Percentiles rank a stretch among this genome's conserved stretches.
phyloP scores from a whole-genome alignment of 495 filamentous ascomycete genomes.

The Xanthoparmelia taractica region DNA sequence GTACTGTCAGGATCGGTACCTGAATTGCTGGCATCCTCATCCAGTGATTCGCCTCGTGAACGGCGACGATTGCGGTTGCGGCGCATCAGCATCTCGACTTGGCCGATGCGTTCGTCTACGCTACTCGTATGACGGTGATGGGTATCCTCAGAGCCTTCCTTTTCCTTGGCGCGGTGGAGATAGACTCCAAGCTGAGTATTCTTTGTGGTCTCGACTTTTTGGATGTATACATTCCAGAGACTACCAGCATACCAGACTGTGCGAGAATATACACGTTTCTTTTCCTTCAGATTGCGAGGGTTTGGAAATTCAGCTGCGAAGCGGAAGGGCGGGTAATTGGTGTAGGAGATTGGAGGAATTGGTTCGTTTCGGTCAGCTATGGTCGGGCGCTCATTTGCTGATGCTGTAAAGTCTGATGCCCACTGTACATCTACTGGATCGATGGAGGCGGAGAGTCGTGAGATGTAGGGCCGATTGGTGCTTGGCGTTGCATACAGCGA shows the following conservation, averaged over 20 bases:
- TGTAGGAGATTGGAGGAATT: conserved; percentile 38
- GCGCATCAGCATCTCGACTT: conserved; percentile 42
- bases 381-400: conserved; percentile 31
- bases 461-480: conserved; percentile 27
- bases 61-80: conserved; percentile 30
- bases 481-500: conserved; percentile 30
- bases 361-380: conserved; percentile 30
- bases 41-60: conserved; percentile 22
- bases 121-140: conserved; percentile 27
- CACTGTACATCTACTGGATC: conserved; percentile 44
- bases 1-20: conserved; percentile 35
- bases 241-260: conserved; percentile 57
- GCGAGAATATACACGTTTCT: conserved; percentile 52
- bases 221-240: conserved; percentile 57
- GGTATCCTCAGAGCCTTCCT: conserved; percentile 41
- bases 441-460: conserved; percentile 37
- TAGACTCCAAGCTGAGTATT: conserved; percentile 53
- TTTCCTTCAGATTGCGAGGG: conserved; percentile 49
- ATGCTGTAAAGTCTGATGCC: conserved; percentile 43
- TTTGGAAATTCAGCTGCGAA: conserved; percentile 54
- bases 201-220: conserved; percentile 48
- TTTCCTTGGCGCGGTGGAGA: conserved; percentile 52
- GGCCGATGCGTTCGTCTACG: conserved; percentile 44
- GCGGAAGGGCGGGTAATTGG: conserved; percentile 51
- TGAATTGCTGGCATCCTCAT: conserved; percentile 37